phyloP scores from a whole-genome alignment of 345 rosid species.

The Trapa incisa region DNA sequence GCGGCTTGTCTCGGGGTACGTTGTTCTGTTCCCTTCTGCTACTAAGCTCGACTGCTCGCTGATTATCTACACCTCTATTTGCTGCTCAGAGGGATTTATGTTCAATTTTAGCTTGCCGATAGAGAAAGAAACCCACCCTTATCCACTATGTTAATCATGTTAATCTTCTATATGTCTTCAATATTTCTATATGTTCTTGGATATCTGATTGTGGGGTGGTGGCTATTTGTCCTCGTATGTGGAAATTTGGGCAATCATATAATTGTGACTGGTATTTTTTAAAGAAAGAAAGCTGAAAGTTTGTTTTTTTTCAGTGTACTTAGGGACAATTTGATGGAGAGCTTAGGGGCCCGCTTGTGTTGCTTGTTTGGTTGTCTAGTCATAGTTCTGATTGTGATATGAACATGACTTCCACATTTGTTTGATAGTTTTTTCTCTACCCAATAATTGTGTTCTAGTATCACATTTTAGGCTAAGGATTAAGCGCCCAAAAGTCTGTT shows the following conservation, averaged over 20 bases:
- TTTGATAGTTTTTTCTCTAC: not conserved
- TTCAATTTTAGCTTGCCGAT: not conserved
- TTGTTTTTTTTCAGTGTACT: not conserved
- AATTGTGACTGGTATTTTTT: not conserved
- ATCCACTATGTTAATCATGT: slow-evolving; percentile 7
- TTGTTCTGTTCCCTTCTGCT: not conserved
- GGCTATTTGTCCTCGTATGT: slow-evolving; percentile 8
- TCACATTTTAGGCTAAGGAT: not conserved
- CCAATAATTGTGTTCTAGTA: slow-evolving; percentile 5
- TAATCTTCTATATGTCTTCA: not conserved
- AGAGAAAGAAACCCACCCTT: not conserved
- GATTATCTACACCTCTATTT: not conserved
- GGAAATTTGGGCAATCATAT: slow-evolving; percentile 8
- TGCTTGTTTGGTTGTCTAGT: not conserved
- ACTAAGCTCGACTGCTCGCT: not conserved
- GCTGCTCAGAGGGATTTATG: not conserved
- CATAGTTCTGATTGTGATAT: slow-evolving; percentile 7
- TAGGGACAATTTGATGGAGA: not conserved
- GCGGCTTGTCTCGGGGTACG: slow-evolving; percentile 71
- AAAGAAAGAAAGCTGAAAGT: not conserved
- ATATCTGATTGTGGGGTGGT: not conserved
- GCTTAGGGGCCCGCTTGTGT: not conserved
- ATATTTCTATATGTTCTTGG: not conserved
- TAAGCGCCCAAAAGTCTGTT: not conserved
- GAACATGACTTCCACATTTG: slow-evolving; percentile 5